Conservation (phyloP, 1,139 yeast genomes). For the Hyphopichia khmerensis region DNA sequence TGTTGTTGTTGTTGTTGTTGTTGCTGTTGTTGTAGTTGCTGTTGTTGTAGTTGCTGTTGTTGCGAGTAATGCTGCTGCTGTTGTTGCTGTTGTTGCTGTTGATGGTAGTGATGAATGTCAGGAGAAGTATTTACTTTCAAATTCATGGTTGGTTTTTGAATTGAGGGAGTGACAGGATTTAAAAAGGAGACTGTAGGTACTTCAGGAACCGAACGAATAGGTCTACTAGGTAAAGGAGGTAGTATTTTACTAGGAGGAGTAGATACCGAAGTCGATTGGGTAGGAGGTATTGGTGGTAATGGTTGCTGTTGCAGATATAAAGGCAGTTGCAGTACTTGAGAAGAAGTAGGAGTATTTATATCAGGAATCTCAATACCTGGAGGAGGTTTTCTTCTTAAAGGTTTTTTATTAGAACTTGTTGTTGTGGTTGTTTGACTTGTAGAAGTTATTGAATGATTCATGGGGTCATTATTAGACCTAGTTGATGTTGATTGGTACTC, state of each 20-base stretch:
- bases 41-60: neutral
- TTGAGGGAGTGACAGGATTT: neutral
- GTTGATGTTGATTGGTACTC: neutral
- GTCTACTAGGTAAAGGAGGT: neutral
- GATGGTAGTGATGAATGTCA: neutral
- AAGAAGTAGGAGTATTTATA: neutral
- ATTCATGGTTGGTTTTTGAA: neutral
- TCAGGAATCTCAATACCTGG: constrained; percentile 13
- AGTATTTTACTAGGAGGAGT: neutral
- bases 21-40: constrained; percentile 2
- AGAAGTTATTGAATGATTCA: neutral
- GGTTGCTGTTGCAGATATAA: neutral
- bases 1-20: neutral
- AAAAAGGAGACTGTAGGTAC: neutral
- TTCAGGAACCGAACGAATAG: neutral
- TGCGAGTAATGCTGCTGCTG: neutral
- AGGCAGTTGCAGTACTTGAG: neutral
- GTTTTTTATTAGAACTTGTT: constrained; percentile 12
- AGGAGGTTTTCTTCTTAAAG: constrained; percentile 32
- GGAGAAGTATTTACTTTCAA: constrained; percentile 1
- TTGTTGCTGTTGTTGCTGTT: neutral
- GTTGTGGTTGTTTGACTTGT: neutral
- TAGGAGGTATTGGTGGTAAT: neutral
- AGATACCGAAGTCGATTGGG: neutral
- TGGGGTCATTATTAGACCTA: neutral